phyloP scores from a whole-genome alignment of 306 rosid species.

The Acacia crassicarpa region DNA sequence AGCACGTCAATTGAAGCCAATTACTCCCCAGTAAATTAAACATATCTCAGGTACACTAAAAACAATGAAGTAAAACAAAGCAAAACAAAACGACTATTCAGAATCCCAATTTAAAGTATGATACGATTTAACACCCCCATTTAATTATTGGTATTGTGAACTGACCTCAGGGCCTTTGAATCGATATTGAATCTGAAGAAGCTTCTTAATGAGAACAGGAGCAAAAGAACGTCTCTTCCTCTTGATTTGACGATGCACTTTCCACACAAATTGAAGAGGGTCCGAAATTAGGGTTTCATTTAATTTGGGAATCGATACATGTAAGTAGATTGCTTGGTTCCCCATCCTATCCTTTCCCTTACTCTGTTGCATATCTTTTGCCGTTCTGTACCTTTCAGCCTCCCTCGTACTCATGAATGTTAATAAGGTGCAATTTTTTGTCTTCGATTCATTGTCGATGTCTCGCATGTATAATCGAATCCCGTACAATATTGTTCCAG shows the following conservation, averaged over 20 bases:
- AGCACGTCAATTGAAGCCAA: neutral
- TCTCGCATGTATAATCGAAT: conserved; percentile 42
- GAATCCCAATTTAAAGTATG: neutral
- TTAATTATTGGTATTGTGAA: neutral
- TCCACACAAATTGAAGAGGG: neutral
- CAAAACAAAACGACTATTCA: no score
- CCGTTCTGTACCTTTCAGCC: neutral
- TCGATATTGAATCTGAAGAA: neutral
- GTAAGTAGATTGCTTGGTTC: conserved; percentile 28
- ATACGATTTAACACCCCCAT: neutral
- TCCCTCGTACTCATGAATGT: neutral
- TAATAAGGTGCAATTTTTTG: neutral
- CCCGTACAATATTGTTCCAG: conserved; percentile 31
- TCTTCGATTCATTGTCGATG: neutral
- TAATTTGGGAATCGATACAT: conserved; percentile 23
- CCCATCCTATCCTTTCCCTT: conserved; percentile 30
- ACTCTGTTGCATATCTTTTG: neutral
- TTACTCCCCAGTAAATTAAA: neutral
- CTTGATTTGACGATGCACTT: neutral
- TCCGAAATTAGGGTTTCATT: neutral
- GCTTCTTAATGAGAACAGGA: neutral
- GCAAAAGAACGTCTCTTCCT: neutral
- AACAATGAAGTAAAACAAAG: neutral
- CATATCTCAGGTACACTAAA: neutral
- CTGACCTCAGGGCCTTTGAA: neutral